Evolutionary conservation across 768 basidiomycete genomes (phyloP), one percentile per base, ranked within the genome.

Genomic region (Psilocybe sp.): DNA sequence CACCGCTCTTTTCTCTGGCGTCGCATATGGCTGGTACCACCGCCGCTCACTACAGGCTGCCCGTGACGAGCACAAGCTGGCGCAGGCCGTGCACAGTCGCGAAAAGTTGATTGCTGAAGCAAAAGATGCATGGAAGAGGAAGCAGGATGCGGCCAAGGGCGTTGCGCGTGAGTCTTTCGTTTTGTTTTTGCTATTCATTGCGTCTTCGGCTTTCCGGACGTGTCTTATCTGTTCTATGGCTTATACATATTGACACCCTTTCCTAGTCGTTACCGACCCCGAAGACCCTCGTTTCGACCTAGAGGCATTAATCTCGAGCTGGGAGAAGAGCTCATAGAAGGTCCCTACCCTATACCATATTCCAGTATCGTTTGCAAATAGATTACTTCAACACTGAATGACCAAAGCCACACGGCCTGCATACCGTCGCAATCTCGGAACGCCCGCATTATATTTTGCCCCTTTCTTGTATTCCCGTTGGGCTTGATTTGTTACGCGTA

Each of bases 241-340:
- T 42, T 50, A 36, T 5, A 20, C 13, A 19, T 50, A 40, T 57
- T 58, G 35, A 61, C 50, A 7, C 33, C 34, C 37, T 55, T 47
- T 40, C 47, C 35, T 69, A 95, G 94, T 96, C 58, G 76, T 97
- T 57, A 88, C 92, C 56, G 84, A 99, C 77, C 91, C 94, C 37
- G 96, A 98, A 60, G 86, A 98, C 70, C 92, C 96, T 46, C 84
- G 81, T 56, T 99, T 98, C 71, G 94, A 98, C 77, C 77, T 98
- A 66, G 96, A 98, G 78, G 92, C 92, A 70, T 72, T 97, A 52
- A 62, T 91, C 65, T 76, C 78, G 39, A 81, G 84, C 64, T 85
- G 83, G 79, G 89, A 90, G 70, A 82, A 77, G 64, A 82, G 81
- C 59, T 79, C 73, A 77, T 85, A 73, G 74, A 66, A 52, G 65